Evolutionary conservation across 306 rosid genomes (phyloP), one percentile per base, ranked within the genome.

Genomic region (Erythrophleum fordii): DNA sequence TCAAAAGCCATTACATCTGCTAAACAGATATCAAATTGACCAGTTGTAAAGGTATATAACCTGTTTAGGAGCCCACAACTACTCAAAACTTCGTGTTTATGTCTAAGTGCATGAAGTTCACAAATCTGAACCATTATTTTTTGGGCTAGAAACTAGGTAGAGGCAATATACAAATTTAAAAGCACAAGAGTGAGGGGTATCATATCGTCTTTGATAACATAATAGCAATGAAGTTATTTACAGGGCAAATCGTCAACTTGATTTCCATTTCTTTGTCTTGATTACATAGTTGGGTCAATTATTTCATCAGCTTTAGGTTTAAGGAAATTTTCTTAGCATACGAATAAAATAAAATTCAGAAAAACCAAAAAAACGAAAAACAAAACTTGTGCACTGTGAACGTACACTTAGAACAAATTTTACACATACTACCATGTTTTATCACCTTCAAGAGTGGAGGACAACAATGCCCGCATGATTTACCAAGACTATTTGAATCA

Each of bases 201-300:
- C 56, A 78, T 49, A 41, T 56, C 69, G 35, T 17, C 23, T 37
- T 56, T 26, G 39, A 69, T 44, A 29, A 70, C 61, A 62, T 26
- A 64, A 48, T 20, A 31, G 35, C 44, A 58, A 12, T 73, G 20
- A 39, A 52, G 59, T 55, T 6, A 22, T 20, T 6, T 22, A 52
- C 67, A 72, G 65, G 14, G 58, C 11, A 5, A 80, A 11, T 80
- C 31, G 25, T 70, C 49, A 20, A 22, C 42, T 79, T 71, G 26
- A 55, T 34, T 55, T 69, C 37, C 48, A 44, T 58, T 52, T 45
- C 28, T n/a, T n/a, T 29, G 34, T 44, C 37, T 65, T 73, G 80
- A 52, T 66, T 31, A 66, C 22, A 53, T 34, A 46, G 44, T 55
- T 66, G 29, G 31, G 31, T 6, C 41, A 29, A 26, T 28, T 13